phyloP scores from a whole-genome alignment of 2,329 filamentous ascomycete species.

The Xylariaceae sp. region DNA sequence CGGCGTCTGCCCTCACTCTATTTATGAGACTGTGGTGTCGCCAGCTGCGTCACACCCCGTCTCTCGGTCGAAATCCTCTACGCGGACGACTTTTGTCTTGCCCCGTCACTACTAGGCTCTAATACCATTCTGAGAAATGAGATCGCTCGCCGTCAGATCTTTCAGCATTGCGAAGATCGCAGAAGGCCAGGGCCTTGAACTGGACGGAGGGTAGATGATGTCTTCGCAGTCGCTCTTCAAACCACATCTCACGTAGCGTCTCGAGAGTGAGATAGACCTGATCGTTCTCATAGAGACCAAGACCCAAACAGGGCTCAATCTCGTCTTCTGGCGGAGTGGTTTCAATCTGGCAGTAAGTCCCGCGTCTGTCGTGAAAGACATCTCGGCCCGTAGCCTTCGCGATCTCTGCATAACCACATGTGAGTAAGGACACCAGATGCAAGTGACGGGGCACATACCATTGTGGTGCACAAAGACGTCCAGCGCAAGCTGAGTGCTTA shows the following conservation, averaged over 20 bases:
- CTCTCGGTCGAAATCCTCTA: too few relatives aligned
- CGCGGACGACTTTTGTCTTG: too few relatives aligned
- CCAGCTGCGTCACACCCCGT: too few relatives aligned
- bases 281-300: background rate
- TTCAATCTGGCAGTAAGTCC: slow-evolving; percentile 19
- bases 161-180: background rate
- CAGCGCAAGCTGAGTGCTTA: too few relatives aligned
- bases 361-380: slow-evolving; percentile 15
- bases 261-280: background rate
- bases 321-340: background rate
- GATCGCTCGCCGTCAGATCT: background rate
- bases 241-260: background rate
- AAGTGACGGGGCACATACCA: too few relatives aligned
- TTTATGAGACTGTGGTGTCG: too few relatives aligned
- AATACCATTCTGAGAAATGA: background rate
- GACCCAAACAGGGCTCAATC: background rate
- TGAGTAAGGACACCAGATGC: background rate
- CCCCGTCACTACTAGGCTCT: too few relatives aligned
- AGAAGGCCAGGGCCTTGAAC: background rate
- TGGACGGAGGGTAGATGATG: background rate
- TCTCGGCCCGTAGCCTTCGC: slow-evolving; percentile 8
- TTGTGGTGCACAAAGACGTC: too few relatives aligned
- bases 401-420: slow-evolving; percentile 8
- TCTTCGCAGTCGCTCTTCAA: too few relatives aligned
- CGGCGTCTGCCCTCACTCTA: too few relatives aligned